These are phyloP conservation scores for Torulaspora delbrueckii DNA, from an alignment of 805 yeast species.

Conservation along the genomic window DNA sequence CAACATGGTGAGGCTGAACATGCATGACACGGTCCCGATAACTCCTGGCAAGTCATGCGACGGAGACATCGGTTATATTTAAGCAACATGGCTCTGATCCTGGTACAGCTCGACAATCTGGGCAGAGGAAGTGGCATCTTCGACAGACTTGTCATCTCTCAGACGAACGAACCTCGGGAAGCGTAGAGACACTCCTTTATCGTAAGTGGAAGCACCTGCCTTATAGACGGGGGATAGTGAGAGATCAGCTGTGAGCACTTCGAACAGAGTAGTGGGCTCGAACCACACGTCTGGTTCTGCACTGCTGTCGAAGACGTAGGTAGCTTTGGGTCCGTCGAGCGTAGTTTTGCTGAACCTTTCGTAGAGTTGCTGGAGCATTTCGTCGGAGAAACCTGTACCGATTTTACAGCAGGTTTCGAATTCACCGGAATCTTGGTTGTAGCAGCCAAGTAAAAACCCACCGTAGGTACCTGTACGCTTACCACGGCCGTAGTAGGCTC, in stretches of 20 bases:
- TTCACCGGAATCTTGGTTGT: conserved; percentile 86
- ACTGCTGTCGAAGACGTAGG: conserved; percentile 61
- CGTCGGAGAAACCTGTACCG: conserved; percentile 96
- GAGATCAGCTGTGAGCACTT: conserved; percentile 85
- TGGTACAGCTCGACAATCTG: conserved; percentile 82
- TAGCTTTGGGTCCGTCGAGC: conserved; percentile 57
- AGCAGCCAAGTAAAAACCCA: conserved; percentile 86
- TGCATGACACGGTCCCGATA: conserved; percentile 12
- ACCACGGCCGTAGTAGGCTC: conserved; percentile 91
- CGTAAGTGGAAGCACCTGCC: conserved; percentile 69
- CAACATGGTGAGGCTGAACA: neutral
- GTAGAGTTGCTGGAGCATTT: conserved; percentile 57
- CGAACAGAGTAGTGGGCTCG: conserved; percentile 79
- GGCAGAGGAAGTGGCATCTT: conserved; percentile 81
- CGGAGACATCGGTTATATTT: conserved; percentile 1
- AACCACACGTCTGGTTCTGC: conserved; percentile 93
- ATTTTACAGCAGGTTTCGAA: conserved; percentile 94
- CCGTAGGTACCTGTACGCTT: conserved; percentile 95
- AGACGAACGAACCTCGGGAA: conserved; percentile 82
- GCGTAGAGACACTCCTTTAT: conserved; percentile 79
- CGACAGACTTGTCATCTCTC: conserved; percentile 80
- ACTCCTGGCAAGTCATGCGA: conserved; percentile 16
- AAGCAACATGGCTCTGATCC: conserved; percentile 48
- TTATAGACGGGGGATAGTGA: conserved; percentile 85
- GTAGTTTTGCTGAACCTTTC: conserved; percentile 64